Evolutionary conservation across 2,329 filamentous ascomycete genomes (phyloP).

Genomic region (Sordariomycetes sp.): DNA sequence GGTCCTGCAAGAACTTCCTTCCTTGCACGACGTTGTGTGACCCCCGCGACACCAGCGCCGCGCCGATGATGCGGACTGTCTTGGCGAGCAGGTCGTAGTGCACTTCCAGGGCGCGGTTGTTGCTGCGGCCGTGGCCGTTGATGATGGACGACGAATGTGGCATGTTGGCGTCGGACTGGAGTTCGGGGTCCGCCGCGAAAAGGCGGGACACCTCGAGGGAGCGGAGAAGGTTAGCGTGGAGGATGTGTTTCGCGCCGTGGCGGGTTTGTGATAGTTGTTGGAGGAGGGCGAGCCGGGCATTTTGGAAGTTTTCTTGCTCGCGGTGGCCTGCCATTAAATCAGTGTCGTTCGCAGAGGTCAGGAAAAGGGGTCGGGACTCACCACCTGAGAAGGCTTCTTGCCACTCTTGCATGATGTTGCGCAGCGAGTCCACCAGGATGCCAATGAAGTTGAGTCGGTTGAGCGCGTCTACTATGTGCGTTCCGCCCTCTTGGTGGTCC

Average conservation of each 20-base stretch:
- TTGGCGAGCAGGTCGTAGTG: conserved; percentile 80
- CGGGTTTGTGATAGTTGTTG: conserved; percentile 77
- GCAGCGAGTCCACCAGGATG: conserved; percentile 81
- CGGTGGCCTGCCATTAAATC: conserved; percentile 21
- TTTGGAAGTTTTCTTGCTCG: conserved; percentile 41
- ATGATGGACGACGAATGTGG: too few species aligned
- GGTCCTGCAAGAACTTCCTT: conserved; percentile 70
- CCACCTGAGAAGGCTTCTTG: conserved; percentile 44
- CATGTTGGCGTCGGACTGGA: too few species aligned
- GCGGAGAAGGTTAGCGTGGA: conserved; percentile 82
- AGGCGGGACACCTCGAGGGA: conserved; percentile 73
- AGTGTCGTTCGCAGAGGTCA: too few species aligned
- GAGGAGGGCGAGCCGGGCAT: conserved; percentile 74
- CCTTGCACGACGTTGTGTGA: conserved; percentile 75
- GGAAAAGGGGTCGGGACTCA: conserved; percentile 28
- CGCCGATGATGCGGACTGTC: conserved; percentile 72
- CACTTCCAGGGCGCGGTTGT: conserved; percentile 61
- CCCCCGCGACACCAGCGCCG: conserved; percentile 72
- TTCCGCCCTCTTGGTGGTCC: conserved; percentile 61
- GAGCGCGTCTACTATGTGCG: conserved; percentile 68
- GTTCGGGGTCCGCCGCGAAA: conserved; percentile 84
- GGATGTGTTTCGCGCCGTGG: conserved; percentile 74
- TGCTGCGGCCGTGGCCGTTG: conserved; percentile 64
- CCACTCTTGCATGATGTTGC: conserved; percentile 66
- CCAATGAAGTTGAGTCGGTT: conserved; percentile 84